Evolutionary conservation across 169 alveolate genomes (phyloP).

Genomic region (Plasmodium coatneyi): DNA sequence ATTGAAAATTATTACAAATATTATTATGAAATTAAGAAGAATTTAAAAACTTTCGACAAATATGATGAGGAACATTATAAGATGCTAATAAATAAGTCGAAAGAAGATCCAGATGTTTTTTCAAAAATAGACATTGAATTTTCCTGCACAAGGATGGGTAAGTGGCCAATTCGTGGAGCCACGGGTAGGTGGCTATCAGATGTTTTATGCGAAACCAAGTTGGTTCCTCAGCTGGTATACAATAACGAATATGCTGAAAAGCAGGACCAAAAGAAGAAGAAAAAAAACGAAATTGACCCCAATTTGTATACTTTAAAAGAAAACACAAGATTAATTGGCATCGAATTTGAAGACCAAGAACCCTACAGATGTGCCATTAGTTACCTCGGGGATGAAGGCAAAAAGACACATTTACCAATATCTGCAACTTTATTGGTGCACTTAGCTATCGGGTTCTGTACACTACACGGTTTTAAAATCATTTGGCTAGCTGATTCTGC

Average conservation of each 20-base stretch:
- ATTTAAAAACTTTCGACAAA: not conserved
- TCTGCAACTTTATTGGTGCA: constrained; percentile 74
- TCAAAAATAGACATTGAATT: constrained; percentile 52
- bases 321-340: constrained; percentile 77
- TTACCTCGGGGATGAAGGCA: constrained; percentile 77
- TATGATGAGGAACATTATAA: constrained; percentile 51
- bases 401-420: constrained; percentile 63
- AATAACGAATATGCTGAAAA: constrained; percentile 38
- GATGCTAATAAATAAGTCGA: not conserved
- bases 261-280: not conserved
- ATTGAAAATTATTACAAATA: constrained; percentile 42
- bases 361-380: constrained; percentile 82
- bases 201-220: constrained; percentile 70
- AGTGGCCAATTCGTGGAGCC: constrained; percentile 49
- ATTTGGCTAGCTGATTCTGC: constrained; percentile 82
- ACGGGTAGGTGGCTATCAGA: constrained; percentile 68
- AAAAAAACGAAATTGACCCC: constrained; percentile 5
- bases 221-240: constrained; percentile 45
- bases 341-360: constrained; percentile 80
- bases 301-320: constrained; percentile 31
- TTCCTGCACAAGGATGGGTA: constrained; percentile 40
- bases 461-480: constrained; percentile 76
- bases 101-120: constrained; percentile 54
- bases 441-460: constrained; percentile 79
- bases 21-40: constrained; percentile 63